Percentiles rank a stretch among this genome's conserved stretches.
Conservation (phyloP, 208 protist species). For the Naegleria fowleri region DNA sequence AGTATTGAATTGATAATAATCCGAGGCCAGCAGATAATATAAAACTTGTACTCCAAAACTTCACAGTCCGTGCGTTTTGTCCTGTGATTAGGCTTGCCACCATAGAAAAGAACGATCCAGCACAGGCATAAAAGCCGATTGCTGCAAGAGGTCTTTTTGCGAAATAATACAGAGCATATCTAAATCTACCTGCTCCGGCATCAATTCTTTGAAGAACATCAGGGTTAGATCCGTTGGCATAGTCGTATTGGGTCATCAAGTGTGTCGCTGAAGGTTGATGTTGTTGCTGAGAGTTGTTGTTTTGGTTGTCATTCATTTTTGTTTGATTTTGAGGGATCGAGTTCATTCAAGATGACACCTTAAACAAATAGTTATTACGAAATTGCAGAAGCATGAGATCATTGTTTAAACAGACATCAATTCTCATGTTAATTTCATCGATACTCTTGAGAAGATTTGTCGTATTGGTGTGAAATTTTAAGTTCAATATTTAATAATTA, state of each 20-base stretch:
- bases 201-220: slow-evolving; percentile 6
- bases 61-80: neutral
- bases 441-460: no score
- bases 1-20: neutral
- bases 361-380: no score
- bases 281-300: no score
- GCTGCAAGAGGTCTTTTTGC: neutral
- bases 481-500: no score
- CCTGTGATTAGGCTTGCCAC: neutral
- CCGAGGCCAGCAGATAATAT: neutral
- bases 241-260: neutral
- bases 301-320: neutral
- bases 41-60: slow-evolving; percentile 1
- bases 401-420: neutral
- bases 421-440: no score
- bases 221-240: neutral
- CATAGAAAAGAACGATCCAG: neutral
- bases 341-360: no score
- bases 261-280: neutral
- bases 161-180: neutral
- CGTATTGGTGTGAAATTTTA: no score
- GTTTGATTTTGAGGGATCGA: no score
- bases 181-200: neutral
- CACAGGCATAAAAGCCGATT: neutral
- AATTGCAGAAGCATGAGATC: no score